Conservation (phyloP, 257 asterid genomes). For the Echites panduratus region DNA sequence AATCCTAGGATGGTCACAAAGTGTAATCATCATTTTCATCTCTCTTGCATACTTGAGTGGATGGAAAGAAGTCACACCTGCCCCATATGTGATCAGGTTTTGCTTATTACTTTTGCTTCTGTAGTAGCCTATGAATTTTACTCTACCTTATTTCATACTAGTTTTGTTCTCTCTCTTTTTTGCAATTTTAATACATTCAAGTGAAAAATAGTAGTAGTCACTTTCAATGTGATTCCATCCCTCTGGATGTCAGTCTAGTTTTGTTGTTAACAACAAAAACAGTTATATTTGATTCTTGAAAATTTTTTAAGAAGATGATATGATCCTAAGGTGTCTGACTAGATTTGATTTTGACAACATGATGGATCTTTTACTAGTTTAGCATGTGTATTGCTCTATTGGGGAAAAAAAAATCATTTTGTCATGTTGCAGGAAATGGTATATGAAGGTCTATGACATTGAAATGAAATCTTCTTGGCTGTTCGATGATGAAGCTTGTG, state of each 20-base stretch:
- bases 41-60: constrained; percentile 84
- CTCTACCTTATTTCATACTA: background rate
- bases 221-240: no score
- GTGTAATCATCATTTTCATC: constrained; percentile 82
- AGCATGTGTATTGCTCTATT: no score
- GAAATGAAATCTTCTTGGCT: constrained; percentile 2
- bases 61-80: constrained; percentile 76
- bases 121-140: background rate
- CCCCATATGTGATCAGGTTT: constrained; percentile 72
- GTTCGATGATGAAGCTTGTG: constrained; percentile 10
- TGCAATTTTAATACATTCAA: no score
- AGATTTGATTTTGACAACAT: no score
- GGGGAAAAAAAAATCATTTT: no score
- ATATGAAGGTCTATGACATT: constrained; percentile 40
- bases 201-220: no score
- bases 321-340: background rate
- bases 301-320: background rate
- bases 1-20: constrained; percentile 61
- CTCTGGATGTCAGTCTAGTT: background rate
- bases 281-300: background rate
- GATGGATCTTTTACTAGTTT: no score
- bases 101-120: constrained; percentile 9
- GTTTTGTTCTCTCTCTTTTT: background rate
- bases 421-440: constrained; percentile 56
- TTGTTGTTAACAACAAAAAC: background rate